Evolutionary conservation across 148 eudicot genomes (phyloP), one percentile per base, ranked within the genome.

Genomic region (Rhododendron henanense): DNA sequence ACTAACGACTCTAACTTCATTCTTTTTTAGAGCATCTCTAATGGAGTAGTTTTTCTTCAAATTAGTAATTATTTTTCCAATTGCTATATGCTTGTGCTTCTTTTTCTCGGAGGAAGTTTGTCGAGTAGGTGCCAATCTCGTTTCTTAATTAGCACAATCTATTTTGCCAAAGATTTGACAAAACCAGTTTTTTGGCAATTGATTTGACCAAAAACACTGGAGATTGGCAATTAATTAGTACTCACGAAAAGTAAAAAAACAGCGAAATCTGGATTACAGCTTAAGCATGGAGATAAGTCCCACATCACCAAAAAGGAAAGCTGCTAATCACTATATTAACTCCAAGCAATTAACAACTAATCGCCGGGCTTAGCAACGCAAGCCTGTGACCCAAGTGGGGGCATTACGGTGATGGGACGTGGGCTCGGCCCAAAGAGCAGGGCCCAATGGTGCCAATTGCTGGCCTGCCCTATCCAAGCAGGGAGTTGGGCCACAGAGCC

Each of bases 381-480:
- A 41, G 45, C 45, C 45, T 41, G 45, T 6, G 8, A 41, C 45
- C 45, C 7, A 41, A 41, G 45, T 41, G 45, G 45, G 45, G 45
- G 45, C 45, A 69, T 11, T 28, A 28, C 0, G 0, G 37, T 69
- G 75, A 13, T 69, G 35, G 75, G 4, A 28, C 18, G 75, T 69
- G 75, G 37, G 16, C 3, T 1, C 37, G 11, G 18, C 16, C 37
- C 75, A 61, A 39, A 2, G 3, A 18, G 79, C 1, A 19, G 79
- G 84, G 47, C 28, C 67, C 2, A 1, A 5, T 75, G 31, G 4
- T 44, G 81, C 82, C 1, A 3, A 1, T 3, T 39, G 0, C 76
- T 71, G 84, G 89, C 81, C 65, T 7, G 87, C 84, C 86, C 86
- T 75, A 18, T 86, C 87, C 87, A 86, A 86, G 88, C 31, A 25